phyloP scores from a whole-genome alignment of 2,329 filamentous ascomycete species.

The Zymoseptoria pseudotritici region DNA sequence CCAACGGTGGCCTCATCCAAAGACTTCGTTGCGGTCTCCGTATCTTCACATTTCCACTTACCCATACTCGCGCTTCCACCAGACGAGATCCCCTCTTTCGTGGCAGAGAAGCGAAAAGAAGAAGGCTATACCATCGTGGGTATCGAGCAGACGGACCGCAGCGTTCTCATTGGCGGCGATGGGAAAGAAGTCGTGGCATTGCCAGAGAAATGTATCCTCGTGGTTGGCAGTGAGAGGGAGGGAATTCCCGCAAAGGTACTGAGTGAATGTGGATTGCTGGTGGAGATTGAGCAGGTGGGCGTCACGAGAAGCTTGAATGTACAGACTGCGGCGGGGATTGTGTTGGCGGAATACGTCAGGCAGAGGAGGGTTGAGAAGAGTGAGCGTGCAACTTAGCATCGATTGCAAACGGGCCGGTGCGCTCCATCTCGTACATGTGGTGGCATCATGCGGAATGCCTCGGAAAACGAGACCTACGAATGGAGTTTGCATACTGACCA shows the following conservation, averaged over 20 bases:
- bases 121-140: constrained; percentile 46
- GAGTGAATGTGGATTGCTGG: constrained; percentile 43
- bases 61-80: constrained; percentile 33
- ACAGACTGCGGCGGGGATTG: constrained; percentile 46
- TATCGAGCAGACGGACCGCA: constrained; percentile 48
- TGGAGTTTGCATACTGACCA: no score
- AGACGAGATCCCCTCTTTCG: constrained; percentile 27
- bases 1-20: constrained; percentile 37
- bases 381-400: background rate
- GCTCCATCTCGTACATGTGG: background rate
- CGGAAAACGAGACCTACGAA: background rate
- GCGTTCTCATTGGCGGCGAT: constrained; percentile 35
- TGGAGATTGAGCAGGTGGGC: constrained; percentile 47
- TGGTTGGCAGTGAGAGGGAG: constrained; percentile 46
- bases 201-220: constrained; percentile 32
- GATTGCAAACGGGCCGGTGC: background rate
- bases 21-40: constrained; percentile 44
- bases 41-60: constrained; percentile 44
- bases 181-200: constrained; percentile 23
- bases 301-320: constrained; percentile 50
- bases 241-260: constrained; percentile 44
- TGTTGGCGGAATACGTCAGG: constrained; percentile 45
- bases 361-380: constrained; percentile 20
- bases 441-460: no score
- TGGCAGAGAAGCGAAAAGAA: constrained; percentile 37